Evolutionary conservation across 2,329 filamentous ascomycete genomes (phyloP), one percentile per base, ranked within the genome.

Genomic region (Scedosporium apiospermum): DNA sequence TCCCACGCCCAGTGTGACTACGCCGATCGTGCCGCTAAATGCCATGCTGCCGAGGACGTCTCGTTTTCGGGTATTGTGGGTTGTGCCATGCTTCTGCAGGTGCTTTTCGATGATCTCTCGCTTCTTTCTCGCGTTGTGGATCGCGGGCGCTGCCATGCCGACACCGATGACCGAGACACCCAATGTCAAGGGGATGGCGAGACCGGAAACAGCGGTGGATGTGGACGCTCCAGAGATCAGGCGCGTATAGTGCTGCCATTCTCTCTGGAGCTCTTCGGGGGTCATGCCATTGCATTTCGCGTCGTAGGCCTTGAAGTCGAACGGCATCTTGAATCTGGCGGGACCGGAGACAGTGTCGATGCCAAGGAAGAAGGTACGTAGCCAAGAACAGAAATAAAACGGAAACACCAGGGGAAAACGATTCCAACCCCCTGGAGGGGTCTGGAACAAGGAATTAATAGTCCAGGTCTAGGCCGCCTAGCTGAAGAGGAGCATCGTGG

Each of bases 161-260:
- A 76, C 69, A 1, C 75, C 76, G 6, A 77, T 71, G 1, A 73
- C 70, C 0, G 74, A 77, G 1, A 78, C 69, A 0, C 76, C 76
- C 2, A 71, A 68, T 0, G 76, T 77, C 12, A 76, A 62, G 5
- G 75, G 76, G 1, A 76, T 68, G 14, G 76, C 74, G 3, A 75
- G 63, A 0, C 75, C 73, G 2, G 73, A 75, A 3, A 76, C 71
- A 0, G 74, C 73, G n/a, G 74, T 76, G 4, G 70, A 74, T 0
- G 75, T 77, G 4, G 76, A 74, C 42, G 73, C 74, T 12, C 74
- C 72, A 0, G 75, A 70, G 6, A 78, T 71, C 3, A 76, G 71
- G 16, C 76, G 72, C 4, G 75, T 76, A 57, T 78, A 77, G 65
- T 77, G 76, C 62, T 77, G 70, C 75, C 76, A 77, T 65, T 76